These are phyloP conservation scores for Stemphylium vesicarium DNA, from an alignment of 2,329 filamentous ascomycete species.

Conservation along the genomic window DNA sequence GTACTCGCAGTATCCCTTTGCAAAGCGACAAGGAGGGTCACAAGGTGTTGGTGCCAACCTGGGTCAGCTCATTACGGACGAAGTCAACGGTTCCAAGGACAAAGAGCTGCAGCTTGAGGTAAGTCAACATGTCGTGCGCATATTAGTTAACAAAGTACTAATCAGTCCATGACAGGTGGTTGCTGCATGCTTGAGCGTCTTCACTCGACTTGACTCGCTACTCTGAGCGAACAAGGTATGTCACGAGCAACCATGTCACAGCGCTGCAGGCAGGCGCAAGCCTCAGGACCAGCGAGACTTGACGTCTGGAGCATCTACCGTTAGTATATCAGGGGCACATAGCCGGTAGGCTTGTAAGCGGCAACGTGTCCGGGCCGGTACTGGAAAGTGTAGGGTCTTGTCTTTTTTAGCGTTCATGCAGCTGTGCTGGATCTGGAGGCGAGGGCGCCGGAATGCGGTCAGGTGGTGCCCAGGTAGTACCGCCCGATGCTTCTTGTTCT, in stretches of 20 bases:
- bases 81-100: constrained; percentile 85
- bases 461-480: constrained; percentile 1
- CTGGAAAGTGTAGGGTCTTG: constrained; percentile 21
- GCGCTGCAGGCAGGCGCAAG: constrained; percentile 2
- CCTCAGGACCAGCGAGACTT: constrained; percentile 15
- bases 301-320: constrained; percentile 9
- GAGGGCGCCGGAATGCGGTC: constrained; percentile 30
- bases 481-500: constrained; percentile 18
- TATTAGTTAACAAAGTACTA: constrained; percentile 20
- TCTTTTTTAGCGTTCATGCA: constrained; percentile 38
- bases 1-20: constrained; percentile 98
- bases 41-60: constrained; percentile 92
- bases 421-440: constrained; percentile 27
- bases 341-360: constrained; percentile 11
- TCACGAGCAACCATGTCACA: background rate
- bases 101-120: constrained; percentile 97
- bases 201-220: constrained; percentile 94
- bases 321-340: constrained; percentile 15
- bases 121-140: constrained; percentile 36
- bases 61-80: constrained; percentile 84
- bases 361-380: constrained; percentile 7
- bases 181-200: constrained; percentile 94
- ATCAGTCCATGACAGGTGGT: constrained; percentile 65
- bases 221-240: constrained; percentile 62
- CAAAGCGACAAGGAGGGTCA: constrained; percentile 74